Conservation (phyloP, 257 asterid genomes). For the Nicotiana obtusifolia region DNA sequence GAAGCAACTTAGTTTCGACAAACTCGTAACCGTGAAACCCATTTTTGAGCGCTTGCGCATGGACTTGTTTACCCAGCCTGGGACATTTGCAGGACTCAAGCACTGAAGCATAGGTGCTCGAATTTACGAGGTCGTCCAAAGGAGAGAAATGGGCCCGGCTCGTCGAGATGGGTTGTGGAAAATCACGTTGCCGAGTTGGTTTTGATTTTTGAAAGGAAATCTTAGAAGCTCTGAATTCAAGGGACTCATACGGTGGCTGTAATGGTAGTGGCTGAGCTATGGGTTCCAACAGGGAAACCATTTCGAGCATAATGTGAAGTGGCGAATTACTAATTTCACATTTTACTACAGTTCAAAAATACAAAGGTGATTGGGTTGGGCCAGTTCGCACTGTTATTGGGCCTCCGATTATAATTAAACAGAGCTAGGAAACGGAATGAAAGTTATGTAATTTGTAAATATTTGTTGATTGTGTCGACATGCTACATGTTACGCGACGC, state of each 20-base stretch:
- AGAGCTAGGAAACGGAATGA: too few species aligned
- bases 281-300: constrained; percentile 5
- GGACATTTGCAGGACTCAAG: constrained; percentile 52
- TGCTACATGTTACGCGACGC: too few species aligned
- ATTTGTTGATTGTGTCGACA: too few species aligned
- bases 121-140: constrained; percentile 23
- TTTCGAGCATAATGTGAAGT: not conserved
- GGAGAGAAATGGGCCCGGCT: not conserved
- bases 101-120: constrained; percentile 46
- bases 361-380: not conserved
- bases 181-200: not conserved
- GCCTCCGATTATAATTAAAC: not conserved
- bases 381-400: not conserved
- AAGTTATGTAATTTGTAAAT: too few species aligned
- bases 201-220: not conserved
- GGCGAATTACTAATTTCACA: too few species aligned
- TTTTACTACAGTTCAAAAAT: not conserved
- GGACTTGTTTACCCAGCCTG: constrained; percentile 46
- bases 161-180: not conserved
- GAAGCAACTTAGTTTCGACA: constrained; percentile 50
- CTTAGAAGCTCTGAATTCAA: not conserved
- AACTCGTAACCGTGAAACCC: constrained; percentile 57
- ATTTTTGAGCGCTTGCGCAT: constrained; percentile 55
- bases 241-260: not conserved
- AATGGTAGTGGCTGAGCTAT: not conserved